Conservation (phyloP, 345 rosid species). For the Aegle marmelos region DNA sequence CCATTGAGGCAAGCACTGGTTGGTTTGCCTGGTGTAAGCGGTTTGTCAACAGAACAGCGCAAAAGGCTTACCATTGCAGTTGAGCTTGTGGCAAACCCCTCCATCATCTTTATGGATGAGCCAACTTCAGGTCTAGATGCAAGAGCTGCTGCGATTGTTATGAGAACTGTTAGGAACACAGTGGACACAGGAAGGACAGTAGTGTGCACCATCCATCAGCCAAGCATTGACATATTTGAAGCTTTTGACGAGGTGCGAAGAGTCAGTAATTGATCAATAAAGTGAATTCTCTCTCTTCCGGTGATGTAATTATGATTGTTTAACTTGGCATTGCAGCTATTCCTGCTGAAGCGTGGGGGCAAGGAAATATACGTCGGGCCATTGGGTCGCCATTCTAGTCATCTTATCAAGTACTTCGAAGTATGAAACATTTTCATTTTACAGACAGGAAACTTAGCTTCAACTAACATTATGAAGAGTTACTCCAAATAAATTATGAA, state of each 20-base stretch:
- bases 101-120: constrained; percentile 89
- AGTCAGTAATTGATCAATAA: no score
- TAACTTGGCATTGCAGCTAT: constrained; percentile 28
- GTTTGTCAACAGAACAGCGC: constrained; percentile 81
- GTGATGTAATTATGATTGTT: not conserved
- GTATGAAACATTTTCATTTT: constrained; percentile 12
- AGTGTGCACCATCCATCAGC: constrained; percentile 90
- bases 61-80: constrained; percentile 88
- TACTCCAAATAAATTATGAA: not conserved
- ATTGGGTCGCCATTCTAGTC: constrained; percentile 36
- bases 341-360: constrained; percentile 47
- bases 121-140: constrained; percentile 96
- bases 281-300: not conserved
- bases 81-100: constrained; percentile 92
- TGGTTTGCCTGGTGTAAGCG: constrained; percentile 80
- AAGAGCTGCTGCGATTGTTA: constrained; percentile 88
- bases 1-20: constrained; percentile 59
- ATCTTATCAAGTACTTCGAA: constrained; percentile 42
- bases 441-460: not conserved
- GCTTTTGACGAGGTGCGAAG: constrained; percentile 75
- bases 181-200: constrained; percentile 91
- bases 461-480: not conserved
- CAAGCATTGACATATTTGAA: constrained; percentile 87
- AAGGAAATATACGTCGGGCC: constrained; percentile 47
- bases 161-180: constrained; percentile 91